Evolutionary conservation across 495 filamentous ascomycete species (phyloP).

Genomic region (Patellaria atrata): DNA sequence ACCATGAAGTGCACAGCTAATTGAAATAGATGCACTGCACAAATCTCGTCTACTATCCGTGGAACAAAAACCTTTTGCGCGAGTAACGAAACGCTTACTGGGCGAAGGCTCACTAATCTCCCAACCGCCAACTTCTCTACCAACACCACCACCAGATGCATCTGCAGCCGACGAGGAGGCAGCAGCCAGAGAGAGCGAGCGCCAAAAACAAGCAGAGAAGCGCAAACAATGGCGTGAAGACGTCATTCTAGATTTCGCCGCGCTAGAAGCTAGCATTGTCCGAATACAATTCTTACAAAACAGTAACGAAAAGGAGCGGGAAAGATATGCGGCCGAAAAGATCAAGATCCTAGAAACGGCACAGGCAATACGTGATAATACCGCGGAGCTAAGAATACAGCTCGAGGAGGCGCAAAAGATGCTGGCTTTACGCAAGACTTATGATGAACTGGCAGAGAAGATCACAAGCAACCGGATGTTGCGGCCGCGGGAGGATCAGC

Average conservation of each 20-base stretch:
- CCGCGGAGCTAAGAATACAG: conserved; percentile 49
- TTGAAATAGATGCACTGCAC: conserved; percentile 58
- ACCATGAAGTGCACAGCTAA: conserved; percentile 3
- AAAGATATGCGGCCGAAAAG: conserved; percentile 73
- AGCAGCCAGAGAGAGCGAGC: conserved; percentile 29
- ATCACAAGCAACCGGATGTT: conserved; percentile 72
- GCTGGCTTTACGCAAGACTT: conserved; percentile 66
- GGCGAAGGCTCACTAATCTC: conserved; percentile 45
- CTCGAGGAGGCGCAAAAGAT: conserved; percentile 63
- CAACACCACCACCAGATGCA: conserved; percentile 58
- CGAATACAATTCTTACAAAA: conserved; percentile 77
- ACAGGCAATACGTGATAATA: conserved; percentile 63
- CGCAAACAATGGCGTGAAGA: conserved; percentile 59
- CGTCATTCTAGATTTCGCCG: conserved; percentile 74
- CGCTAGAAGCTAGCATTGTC: conserved; percentile 73
- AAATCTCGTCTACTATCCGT: conserved; percentile 77
- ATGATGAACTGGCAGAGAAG: conserved; percentile 73
- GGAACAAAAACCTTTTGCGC: conserved; percentile 86
- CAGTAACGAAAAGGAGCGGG: conserved; percentile 72
- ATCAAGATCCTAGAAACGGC: conserved; percentile 58
- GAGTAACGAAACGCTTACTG: conserved; percentile 67
- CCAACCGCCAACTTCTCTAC: conserved; percentile 40
- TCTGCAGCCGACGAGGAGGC: conserved; percentile 31
- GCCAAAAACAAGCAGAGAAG: conserved; percentile 34
- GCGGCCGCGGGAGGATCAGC: conserved; percentile 70